Conservation (phyloP, 768 basidiomycete species). For the Tylopilus rubrobrunneus region DNA sequence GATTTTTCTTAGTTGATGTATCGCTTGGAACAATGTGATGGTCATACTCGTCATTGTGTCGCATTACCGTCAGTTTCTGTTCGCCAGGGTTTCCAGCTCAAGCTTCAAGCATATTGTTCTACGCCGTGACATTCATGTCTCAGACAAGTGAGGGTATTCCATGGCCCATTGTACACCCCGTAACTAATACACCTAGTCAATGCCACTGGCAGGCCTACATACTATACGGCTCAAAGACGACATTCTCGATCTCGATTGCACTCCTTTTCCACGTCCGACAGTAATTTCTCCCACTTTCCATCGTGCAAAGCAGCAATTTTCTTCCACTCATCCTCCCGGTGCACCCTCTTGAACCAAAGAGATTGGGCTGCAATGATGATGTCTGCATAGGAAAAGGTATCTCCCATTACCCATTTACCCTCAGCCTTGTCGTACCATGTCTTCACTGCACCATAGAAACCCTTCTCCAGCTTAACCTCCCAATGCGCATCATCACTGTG, state of each 20-base stretch:
- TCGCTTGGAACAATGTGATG: neutral
- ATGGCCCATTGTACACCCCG: neutral
- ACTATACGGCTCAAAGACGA: too few species aligned
- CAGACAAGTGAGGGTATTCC: neutral
- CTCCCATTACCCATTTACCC: constrained; percentile 31
- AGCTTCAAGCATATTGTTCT: neutral
- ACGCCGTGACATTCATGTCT: neutral
- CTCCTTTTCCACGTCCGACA: constrained; percentile 25
- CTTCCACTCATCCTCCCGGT: constrained; percentile 24
- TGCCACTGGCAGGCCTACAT: too few species aligned
- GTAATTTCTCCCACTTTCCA: constrained; percentile 24
- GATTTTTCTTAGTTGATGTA: neutral
- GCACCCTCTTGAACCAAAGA: constrained; percentile 19
- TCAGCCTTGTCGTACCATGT: constrained; percentile 19
- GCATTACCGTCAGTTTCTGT: neutral
- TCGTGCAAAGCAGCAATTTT: constrained; percentile 22
- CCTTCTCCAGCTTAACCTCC: constrained; percentile 15
- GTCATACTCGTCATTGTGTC: too few species aligned
- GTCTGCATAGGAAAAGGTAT: constrained; percentile 30
- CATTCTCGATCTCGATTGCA: constrained; percentile 10
- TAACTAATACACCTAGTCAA: too few species aligned
- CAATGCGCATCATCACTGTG: constrained; percentile 21
- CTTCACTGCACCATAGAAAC: constrained; percentile 4
- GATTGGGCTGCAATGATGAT: constrained; percentile 19
- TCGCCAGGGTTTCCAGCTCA: neutral